Evolutionary conservation across 2,329 filamentous ascomycete species (phyloP), one percentile per base, ranked within the genome.

Genomic region (Penicillium sclerotiorum): DNA sequence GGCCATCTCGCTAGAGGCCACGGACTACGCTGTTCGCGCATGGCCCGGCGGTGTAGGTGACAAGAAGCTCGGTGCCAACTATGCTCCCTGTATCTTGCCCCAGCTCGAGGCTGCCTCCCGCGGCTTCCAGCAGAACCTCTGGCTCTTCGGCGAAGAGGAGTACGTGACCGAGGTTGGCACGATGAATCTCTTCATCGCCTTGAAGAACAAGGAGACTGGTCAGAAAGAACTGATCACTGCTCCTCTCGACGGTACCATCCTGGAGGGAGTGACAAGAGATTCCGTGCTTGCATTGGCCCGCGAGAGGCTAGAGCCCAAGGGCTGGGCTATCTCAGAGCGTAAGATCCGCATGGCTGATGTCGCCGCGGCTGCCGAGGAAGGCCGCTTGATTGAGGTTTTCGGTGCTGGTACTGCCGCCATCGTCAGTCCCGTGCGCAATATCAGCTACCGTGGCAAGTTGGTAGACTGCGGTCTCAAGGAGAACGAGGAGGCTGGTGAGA

Each of bases 51-150:
- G 94, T 69, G 93, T 96, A 25, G 94, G 94, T 63, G 91, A 97
- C 79, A 95, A 94, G 84, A 99, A 99, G 79, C 85, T 99, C 27
- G 94, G 94, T 55, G 94, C 93, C 66, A 99, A 99, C 82, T 99
- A 99, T 72, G 94, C 94, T n/a, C 94, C 94, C 5, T 97, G 94
- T 78, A 93, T 99, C 65, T 79, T 97, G n/a, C 94, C 94, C 15
- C 94, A 99, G 76, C 83, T 94, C 64, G 84, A 96, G 74, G 94
- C 94, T 35, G 90, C 91, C 38, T 88, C 86, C 72, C 85, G 91
- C 49, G 94, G 94, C 18, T 96, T 92, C 81, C 93, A 97, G 76
- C 94, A 99, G 79, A 99, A 97, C 75, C 81, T 99, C 46, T 99
- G 94, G 94, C 78, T 99, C 25, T 99, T 97, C 68, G 92, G 92